A percentile compares a stretch with the other conserved stretches of the same genome.
phyloP scores from a whole-genome alignment of 768 basidiomycete genomes.

The Auricularia sp. region DNA sequence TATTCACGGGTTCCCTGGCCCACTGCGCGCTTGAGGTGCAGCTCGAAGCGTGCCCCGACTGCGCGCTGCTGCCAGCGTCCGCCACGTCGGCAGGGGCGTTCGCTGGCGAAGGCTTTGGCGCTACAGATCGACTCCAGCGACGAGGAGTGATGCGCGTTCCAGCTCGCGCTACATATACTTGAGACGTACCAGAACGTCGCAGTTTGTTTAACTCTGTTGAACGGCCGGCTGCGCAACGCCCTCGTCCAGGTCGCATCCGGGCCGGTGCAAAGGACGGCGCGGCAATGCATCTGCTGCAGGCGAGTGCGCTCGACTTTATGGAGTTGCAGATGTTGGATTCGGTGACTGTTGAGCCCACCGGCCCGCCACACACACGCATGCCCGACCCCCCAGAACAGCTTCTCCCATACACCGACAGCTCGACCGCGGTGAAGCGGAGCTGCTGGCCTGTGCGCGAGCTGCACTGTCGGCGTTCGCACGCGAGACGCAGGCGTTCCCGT shows the following conservation, averaged over 20 bases:
- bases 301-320: slow-evolving; percentile 75
- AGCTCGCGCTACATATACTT: slow-evolving; percentile 70
- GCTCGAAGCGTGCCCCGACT: slow-evolving; percentile 5
- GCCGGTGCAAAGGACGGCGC: slow-evolving; percentile 52
- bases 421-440: slow-evolving; percentile 2
- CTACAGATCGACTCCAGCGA: slow-evolving; percentile 68
- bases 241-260: slow-evolving; percentile 55
- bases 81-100: slow-evolving; percentile 20
- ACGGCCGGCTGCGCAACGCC: slow-evolving; percentile 51
- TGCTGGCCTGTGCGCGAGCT: slow-evolving; percentile 47
- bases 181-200: slow-evolving; percentile 66
- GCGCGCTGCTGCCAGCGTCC: slow-evolving; percentile 17
- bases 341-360: slow-evolving; percentile 33
- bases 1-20: slow-evolving; percentile 72
- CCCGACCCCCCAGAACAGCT: not conserved
- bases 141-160: slow-evolving; percentile 84
- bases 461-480: slow-evolving; percentile 57
- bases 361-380: not conserved
- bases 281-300: slow-evolving; percentile 56
- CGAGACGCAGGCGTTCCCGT: slow-evolving; percentile 67
- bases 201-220: slow-evolving; percentile 59
- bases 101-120: slow-evolving; percentile 53
- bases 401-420: not conserved
- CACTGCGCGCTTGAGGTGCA: slow-evolving; percentile 61
- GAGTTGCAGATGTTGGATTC: slow-evolving; percentile 60